phyloP scores from a whole-genome alignment of 2,329 filamentous ascomycete species.

The Blastomyces parvus region DNA sequence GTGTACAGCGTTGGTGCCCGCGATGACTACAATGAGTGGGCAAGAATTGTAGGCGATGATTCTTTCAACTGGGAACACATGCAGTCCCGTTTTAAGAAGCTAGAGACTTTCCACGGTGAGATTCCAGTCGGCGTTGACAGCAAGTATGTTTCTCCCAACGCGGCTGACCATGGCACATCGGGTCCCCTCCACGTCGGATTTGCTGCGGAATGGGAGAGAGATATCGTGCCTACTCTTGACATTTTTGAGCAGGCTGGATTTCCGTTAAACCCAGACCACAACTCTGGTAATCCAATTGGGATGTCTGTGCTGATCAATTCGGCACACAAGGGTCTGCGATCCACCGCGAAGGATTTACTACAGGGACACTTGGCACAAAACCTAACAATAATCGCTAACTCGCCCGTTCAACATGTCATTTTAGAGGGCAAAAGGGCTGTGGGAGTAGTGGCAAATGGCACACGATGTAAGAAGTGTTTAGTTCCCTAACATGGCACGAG shows the following conservation, averaged over 20 bases:
- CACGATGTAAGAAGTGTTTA: slow-evolving; percentile 27
- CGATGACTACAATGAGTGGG: slow-evolving; percentile 56
- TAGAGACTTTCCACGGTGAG: slow-evolving; percentile 46
- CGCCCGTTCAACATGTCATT: slow-evolving; percentile 41
- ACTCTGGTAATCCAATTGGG: slow-evolving; percentile 51
- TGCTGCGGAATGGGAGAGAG: slow-evolving; percentile 42
- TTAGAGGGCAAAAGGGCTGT: slow-evolving; percentile 38
- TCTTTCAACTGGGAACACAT: slow-evolving; percentile 48
- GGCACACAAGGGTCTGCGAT: slow-evolving; percentile 40
- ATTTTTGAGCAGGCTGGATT: slow-evolving; percentile 43
- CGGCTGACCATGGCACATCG: slow-evolving; percentile 39
- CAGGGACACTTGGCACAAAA: slow-evolving; percentile 40
- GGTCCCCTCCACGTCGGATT: slow-evolving; percentile 45
- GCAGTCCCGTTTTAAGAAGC: slow-evolving; percentile 40
- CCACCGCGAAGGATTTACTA: slow-evolving; percentile 46
- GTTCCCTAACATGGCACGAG: background rate
- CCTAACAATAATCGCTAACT: slow-evolving; percentile 43
- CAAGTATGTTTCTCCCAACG: slow-evolving; percentile 42
- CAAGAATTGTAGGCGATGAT: slow-evolving; percentile 46
- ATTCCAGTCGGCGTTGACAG: slow-evolving; percentile 30
- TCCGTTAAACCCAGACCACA: slow-evolving; percentile 46
- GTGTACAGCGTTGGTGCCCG: slow-evolving; percentile 47
- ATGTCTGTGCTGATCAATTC: slow-evolving; percentile 45
- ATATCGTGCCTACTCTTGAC: slow-evolving; percentile 39
- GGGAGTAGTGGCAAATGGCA: slow-evolving; percentile 38